Percentiles rank a stretch among this genome's conserved stretches.
Conservation (phyloP, 805 yeast species). For the Saturnispora mendoncae region DNA sequence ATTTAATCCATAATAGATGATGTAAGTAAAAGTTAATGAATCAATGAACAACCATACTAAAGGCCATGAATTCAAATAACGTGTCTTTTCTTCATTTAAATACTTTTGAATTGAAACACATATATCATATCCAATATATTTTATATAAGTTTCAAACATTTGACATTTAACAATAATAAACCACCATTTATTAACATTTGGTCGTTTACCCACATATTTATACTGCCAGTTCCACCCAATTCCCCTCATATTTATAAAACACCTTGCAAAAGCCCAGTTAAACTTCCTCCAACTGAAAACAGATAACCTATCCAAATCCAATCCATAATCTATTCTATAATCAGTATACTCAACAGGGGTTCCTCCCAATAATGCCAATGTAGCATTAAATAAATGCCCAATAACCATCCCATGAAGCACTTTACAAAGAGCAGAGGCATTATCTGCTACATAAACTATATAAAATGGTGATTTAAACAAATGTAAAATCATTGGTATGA, state of each 20-base stretch:
- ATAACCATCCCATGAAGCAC: slow-evolving; percentile 4
- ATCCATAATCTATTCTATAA: slow-evolving; percentile 1
- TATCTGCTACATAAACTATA: not conserved
- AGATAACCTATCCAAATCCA: slow-evolving; percentile 3
- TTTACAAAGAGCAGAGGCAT: not conserved
- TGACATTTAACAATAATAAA: slow-evolving; percentile 10
- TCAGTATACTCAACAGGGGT: slow-evolving; percentile 9
- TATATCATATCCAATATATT: slow-evolving; percentile 11
- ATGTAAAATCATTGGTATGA: slow-evolving; percentile 4
- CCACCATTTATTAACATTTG: slow-evolving; percentile 6
- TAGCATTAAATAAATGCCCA: slow-evolving; percentile 1
- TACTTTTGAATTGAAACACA: not conserved
- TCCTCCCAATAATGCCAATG: slow-evolving; percentile 4
- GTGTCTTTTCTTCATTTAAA: not conserved
- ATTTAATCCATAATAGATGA: slow-evolving; percentile 11
- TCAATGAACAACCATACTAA: not conserved
- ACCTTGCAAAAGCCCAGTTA: slow-evolving; percentile 10
- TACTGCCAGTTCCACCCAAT: slow-evolving; percentile 13
- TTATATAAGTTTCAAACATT: slow-evolving; percentile 5
- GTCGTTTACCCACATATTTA: not conserved
- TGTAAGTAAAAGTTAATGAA: not conserved
- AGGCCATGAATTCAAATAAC: not conserved
- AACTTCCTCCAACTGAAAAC: slow-evolving; percentile 4
- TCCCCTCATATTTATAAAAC: slow-evolving; percentile 12
- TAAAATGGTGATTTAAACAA: slow-evolving; percentile 7